These are phyloP conservation scores for Streptanthus diversifolius DNA, from an alignment of 345 rosid species.

Conservation along the genomic window DNA sequence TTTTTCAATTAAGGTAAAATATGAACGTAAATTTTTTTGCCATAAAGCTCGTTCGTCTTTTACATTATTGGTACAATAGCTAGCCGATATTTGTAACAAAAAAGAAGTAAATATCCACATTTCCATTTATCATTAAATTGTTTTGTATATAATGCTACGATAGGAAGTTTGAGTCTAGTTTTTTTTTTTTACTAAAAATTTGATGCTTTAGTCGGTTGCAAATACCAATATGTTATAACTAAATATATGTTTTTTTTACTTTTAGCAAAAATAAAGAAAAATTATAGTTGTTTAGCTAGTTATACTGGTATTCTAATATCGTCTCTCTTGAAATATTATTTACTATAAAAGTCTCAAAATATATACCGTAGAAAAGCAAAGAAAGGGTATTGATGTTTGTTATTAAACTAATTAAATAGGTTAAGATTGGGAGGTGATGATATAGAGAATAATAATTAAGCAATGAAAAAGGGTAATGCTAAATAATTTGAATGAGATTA, in stretches of 20 bases:
- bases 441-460: not conserved
- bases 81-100: no score
- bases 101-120: no score
- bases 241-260: not conserved
- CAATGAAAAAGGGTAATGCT: not conserved
- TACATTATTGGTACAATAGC: no score
- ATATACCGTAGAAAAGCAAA: not conserved
- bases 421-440: not conserved
- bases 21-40: no score
- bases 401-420: not conserved
- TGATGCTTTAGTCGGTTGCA: not conserved
- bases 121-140: not conserved
- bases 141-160: not conserved
- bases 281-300: not conserved
- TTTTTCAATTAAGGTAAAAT: no score
- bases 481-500: slow-evolving; percentile 8
- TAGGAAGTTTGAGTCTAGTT: no score
- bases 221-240: not conserved
- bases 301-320: not conserved
- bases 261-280: not conserved
- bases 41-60: no score
- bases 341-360: not conserved
- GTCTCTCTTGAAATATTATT: not conserved
- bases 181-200: not conserved
- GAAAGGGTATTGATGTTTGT: not conserved